Evolutionary conservation across 805 yeast genomes (phyloP).

Genomic region (Hanseniaspora nectarophila): DNA sequence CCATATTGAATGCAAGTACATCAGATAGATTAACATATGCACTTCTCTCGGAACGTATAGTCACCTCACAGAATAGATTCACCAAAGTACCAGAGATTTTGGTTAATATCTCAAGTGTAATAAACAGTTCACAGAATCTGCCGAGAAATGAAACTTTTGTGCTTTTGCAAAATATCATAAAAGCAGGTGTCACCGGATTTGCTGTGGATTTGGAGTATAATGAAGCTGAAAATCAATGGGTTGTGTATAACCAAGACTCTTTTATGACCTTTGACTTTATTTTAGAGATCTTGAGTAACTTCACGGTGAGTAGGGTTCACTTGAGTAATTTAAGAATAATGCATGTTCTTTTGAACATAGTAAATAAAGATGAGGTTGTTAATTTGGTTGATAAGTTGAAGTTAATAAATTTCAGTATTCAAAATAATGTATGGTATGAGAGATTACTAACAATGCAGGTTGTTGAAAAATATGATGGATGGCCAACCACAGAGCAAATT

Average conservation of each 20-base stretch:
- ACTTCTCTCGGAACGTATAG: not conserved
- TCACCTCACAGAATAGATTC: not conserved
- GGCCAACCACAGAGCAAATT: constrained; percentile 1
- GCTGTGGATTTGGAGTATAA: constrained; percentile 5
- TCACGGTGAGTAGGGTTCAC: not conserved
- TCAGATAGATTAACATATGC: constrained; percentile 7
- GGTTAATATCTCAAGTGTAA: not conserved
- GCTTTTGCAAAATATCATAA: not conserved
- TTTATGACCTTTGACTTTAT: not conserved
- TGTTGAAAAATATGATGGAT: not conserved
- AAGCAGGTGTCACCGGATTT: constrained; percentile 3
- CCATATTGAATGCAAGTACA: not conserved
- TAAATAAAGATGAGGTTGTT: not conserved
- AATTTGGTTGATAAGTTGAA: not conserved
- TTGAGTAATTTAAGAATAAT: not conserved
- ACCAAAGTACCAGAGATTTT: not conserved
- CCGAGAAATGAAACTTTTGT: not conserved
- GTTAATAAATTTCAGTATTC: not conserved
- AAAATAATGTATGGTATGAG: not conserved
- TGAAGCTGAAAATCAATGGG: not conserved
- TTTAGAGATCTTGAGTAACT: not conserved
- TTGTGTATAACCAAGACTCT: not conserved
- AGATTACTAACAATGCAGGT: not conserved
- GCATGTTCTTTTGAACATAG: not conserved
- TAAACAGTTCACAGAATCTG: not conserved